Evolutionary conservation across 116 monocot species (phyloP).

Genomic region (Dioscorea cayenensis): DNA sequence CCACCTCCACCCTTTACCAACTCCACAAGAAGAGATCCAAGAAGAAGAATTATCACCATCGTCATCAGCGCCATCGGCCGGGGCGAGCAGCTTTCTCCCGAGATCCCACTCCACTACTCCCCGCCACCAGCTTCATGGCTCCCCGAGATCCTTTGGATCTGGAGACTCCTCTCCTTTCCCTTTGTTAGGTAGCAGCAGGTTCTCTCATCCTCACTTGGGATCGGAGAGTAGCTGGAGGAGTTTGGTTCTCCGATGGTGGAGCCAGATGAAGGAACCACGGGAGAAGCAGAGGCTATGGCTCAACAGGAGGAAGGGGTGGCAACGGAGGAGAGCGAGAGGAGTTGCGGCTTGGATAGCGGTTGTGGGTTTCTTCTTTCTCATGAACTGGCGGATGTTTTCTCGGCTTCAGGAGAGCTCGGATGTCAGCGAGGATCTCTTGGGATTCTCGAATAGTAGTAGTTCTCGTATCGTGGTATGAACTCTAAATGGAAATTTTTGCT

Average conservation of each 20-base stretch:
- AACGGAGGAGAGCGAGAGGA: slow-evolving; percentile 19
- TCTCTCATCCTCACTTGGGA: not conserved
- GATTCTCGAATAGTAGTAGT: not conserved
- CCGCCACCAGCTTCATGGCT: not conserved
- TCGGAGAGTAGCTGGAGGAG: not conserved
- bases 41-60: not conserved
- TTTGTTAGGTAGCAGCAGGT: too few species aligned
- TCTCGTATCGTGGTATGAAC: not conserved
- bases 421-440: not conserved
- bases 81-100: not conserved
- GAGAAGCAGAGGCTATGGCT: not conserved
- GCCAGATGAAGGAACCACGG: not conserved
- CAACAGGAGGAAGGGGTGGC: slow-evolving; percentile 4
- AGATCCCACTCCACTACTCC: not conserved
- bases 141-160: not conserved
- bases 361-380: slow-evolving; percentile 47
- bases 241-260: not conserved
- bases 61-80: not conserved
- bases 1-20: not conserved
- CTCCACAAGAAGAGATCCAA: not conserved
- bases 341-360: slow-evolving; percentile 24
- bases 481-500: not conserved
- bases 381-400: slow-evolving; percentile 64
- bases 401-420: slow-evolving; percentile 23
- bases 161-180: not conserved